These are phyloP conservation scores for Aspergillus aculeatinus DNA, from an alignment of 2,329 filamentous ascomycete species.

Conservation along the genomic window DNA sequence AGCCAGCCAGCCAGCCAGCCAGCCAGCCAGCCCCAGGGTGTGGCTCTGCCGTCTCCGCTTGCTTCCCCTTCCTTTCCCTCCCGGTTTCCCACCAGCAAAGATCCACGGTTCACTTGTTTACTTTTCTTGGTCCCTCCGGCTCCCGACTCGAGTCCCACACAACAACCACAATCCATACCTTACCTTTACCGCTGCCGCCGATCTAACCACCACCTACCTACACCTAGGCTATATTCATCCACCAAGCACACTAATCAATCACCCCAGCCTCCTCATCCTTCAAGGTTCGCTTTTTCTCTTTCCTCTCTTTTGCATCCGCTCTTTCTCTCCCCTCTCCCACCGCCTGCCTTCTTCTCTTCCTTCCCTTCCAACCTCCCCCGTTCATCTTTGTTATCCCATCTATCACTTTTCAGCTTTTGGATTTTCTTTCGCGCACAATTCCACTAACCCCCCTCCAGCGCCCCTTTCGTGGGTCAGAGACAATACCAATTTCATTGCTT, in stretches of 20 bases:
- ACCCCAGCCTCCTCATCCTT: no score
- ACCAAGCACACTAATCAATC: no score
- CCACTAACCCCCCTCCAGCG: neutral
- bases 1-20: no score
- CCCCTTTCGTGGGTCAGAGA: neutral
- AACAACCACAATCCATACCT: no score
- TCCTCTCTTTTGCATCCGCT: constrained; percentile 6
- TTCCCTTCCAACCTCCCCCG: constrained; percentile 3
- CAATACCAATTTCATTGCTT: neutral
- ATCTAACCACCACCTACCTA: neutral
- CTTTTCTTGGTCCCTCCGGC: constrained; percentile 10
- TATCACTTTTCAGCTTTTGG: neutral
- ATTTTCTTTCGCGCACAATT: neutral
- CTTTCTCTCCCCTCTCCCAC: constrained; percentile 6
- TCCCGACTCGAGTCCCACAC: neutral
- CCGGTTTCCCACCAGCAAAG: constrained; percentile 21
- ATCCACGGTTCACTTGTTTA: constrained; percentile 39
- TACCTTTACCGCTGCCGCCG: no score
- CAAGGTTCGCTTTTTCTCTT: constrained; percentile 6
- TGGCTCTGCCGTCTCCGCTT: constrained; percentile 11
- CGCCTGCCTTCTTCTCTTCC: constrained; percentile 16
- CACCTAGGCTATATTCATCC: no score
- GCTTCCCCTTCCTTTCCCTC: neutral
- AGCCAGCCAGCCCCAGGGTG: neutral
- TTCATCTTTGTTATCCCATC: neutral